Evolutionary conservation across 73 alveolate species (phyloP).

Genomic region (Stentor roeselii): DNA sequence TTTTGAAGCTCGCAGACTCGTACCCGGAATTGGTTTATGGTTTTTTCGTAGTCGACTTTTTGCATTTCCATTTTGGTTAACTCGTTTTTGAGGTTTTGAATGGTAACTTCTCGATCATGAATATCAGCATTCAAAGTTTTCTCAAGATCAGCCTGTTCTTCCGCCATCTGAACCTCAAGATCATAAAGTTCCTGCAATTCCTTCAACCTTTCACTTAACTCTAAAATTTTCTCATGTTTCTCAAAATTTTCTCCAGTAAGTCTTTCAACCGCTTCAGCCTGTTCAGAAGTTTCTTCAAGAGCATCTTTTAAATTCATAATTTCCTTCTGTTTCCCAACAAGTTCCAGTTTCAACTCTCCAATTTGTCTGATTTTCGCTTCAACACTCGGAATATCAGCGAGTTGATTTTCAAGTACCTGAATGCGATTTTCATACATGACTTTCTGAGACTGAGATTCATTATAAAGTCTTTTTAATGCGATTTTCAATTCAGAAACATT

Average conservation of each 20-base stretch:
- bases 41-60: conserved; percentile 20
- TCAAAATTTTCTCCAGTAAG: neutral
- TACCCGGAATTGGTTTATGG: conserved; percentile 11
- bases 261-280: neutral
- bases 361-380: conserved; percentile 7
- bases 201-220: neutral
- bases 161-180: neutral
- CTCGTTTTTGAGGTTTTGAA: neutral
- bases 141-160: conserved; percentile 25
- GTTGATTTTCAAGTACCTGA: neutral
- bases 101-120: neutral
- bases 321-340: neutral
- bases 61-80: neutral
- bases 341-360: neutral
- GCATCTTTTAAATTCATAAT: neutral
- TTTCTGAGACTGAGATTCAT: neutral
- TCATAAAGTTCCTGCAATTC: conserved; percentile 25
- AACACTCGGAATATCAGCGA: neutral
- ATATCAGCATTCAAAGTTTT: neutral
- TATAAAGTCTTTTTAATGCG: conserved; percentile 10
- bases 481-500: neutral
- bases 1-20: conserved; percentile 11
- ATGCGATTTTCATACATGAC: conserved; percentile 3
- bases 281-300: neutral
- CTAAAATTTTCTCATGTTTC: neutral